Conservation (phyloP, 2,329 filamentous ascomycete species). For the Aureobasidium sp. region DNA sequence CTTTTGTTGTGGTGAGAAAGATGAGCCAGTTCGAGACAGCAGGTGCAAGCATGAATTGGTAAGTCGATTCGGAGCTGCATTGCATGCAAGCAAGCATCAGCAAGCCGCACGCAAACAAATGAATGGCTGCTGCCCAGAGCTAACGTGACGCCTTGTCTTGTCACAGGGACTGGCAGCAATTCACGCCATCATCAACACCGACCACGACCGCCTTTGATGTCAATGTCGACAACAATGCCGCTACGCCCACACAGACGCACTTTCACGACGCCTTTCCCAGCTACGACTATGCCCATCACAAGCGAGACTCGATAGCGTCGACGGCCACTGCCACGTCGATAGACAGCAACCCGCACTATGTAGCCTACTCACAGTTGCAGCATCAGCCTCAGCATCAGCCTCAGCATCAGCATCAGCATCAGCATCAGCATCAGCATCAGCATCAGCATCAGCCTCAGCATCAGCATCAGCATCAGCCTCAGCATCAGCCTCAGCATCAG, state of each 20-base stretch:
- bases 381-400: not conserved
- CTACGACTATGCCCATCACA: conserved; percentile 18
- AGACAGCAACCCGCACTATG: conserved; percentile 13
- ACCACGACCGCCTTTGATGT: conserved; percentile 34
- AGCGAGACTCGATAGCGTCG: conserved; percentile 2
- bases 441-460: too few relatives aligned
- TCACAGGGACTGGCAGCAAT: conserved; percentile 24
- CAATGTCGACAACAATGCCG: not conserved
- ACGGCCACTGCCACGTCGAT: not conserved
- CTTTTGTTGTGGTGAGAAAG: not conserved
- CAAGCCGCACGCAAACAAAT: not conserved
- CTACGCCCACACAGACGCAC: conserved; percentile 21
- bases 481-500: not conserved
- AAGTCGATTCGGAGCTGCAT: not conserved
- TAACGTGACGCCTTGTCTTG: conserved; percentile 4
- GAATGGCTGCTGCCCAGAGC: not conserved
- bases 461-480: too few relatives aligned
- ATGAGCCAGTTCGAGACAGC: not conserved
- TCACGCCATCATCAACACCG: conserved; percentile 43
- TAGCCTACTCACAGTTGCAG: not conserved
- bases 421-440: not conserved
- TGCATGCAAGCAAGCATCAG: conserved; percentile 1
- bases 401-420: not conserved
- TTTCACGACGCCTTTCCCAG: conserved; percentile 44
- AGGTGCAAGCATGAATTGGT: conserved; percentile 10